Evolutionary conservation across 2,329 filamentous ascomycete species (phyloP).

Genomic region (Talaromyces sp.): DNA sequence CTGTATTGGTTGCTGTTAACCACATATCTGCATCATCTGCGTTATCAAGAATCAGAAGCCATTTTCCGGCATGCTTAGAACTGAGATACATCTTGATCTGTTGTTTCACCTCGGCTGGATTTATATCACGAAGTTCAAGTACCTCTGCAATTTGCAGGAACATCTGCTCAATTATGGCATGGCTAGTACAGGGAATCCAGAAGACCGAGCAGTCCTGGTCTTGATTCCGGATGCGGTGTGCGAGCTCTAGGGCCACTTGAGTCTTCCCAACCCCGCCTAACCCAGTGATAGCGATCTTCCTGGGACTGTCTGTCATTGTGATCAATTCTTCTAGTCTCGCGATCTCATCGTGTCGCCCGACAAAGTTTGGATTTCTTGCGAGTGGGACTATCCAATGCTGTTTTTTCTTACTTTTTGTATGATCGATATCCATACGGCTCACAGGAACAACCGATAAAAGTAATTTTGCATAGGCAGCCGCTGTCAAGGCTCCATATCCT

Average conservation of each 20-base stretch:
- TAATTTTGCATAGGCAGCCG: conserved; percentile 24
- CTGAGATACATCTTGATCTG: conserved; percentile 19
- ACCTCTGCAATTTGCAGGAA: conserved; percentile 4
- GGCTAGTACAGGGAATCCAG: not conserved
- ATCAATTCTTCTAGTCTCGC: conserved; percentile 10
- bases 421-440: not conserved
- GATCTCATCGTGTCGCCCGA: conserved; percentile 18
- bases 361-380: conserved; percentile 13
- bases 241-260: not conserved
- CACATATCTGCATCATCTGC: conserved; percentile 18
- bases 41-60: conserved; percentile 27
- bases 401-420: not conserved
- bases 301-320: not conserved
- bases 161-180: not conserved
- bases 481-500: conserved; percentile 28
- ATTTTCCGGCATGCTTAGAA: conserved; percentile 16
- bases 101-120: conserved; percentile 17
- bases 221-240: not conserved
- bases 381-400: conserved; percentile 17
- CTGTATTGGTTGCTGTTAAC: not conserved
- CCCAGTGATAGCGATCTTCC: conserved; percentile 9
- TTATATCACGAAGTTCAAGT: conserved; percentile 17
- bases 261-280: not conserved
- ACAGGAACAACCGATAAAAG: not conserved
- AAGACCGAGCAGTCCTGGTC: not conserved